These are phyloP conservation scores for Globomyces sp. DNA, from an alignment of 371 early-diverging fungal genomes.

Conservation along the genomic window DNA sequence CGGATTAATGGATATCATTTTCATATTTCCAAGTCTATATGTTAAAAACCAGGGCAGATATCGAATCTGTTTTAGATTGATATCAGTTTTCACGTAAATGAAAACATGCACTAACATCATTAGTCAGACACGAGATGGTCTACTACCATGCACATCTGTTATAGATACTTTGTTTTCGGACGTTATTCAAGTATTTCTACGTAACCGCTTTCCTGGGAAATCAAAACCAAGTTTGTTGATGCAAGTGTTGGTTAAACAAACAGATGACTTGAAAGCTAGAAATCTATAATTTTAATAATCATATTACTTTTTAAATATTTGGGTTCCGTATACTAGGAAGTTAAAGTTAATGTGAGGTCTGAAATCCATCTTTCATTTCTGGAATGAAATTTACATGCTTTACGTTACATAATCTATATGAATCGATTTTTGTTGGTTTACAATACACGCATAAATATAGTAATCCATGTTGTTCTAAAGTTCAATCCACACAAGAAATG, in stretches of 20 bases:
- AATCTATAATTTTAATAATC: background rate
- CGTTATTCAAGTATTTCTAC: conserved; percentile 6
- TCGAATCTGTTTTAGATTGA: conserved; percentile 9
- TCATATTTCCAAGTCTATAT: conserved; percentile 3
- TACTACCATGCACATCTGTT: background rate
- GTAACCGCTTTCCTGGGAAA: conserved; percentile 14
- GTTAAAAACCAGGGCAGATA: conserved; percentile 4
- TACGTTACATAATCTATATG: no score
- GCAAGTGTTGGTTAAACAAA: conserved; percentile 2
- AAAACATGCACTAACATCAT: background rate
- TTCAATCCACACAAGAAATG: no score
- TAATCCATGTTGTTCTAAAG: no score
- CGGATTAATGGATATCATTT: conserved; percentile 7
- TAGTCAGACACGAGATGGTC: background rate
- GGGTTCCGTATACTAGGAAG: no score
- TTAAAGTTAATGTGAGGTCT: no score
- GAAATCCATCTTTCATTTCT: no score
- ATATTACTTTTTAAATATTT: no score
- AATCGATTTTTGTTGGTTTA: no score
- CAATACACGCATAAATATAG: no score
- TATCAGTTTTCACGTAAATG: conserved; percentile 13
- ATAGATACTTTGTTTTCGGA: conserved; percentile 6
- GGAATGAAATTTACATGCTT: no score
- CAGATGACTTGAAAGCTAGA: conserved; percentile 13
- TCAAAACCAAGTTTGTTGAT: conserved; percentile 6